Evolutionary conservation across 805 yeast species (phyloP), one percentile per base, ranked within the genome.

Genomic region (Candida methanosorbosa): DNA sequence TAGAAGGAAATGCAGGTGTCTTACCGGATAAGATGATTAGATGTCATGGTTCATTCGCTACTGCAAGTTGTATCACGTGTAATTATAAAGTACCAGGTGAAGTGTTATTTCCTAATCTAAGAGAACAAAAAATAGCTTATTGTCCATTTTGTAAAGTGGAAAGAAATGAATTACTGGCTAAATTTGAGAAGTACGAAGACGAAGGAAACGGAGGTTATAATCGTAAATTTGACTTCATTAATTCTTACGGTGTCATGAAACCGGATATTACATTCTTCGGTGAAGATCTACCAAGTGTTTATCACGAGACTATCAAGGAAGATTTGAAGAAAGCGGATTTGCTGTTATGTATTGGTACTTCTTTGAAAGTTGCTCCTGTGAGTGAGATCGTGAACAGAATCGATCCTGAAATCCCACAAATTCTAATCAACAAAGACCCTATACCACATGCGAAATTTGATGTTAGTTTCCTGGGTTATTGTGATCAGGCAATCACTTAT

Each of bases 211-310:
- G n/a, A 5, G 37, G 40, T 5, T 50, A 41, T 29, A 56, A 57
- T 2, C 36, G 59, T 5, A 41, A 41, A 17, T 56, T 41, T 33
- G 52, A 52, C 9, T 36, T 45, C 35, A 57, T 65, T 18, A 70
- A 73, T 45, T 70, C 81, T 8, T 75, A 58, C 51, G 96, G 95
- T 13, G 90, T 86, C 3, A 68, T 84, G 71, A 87, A 88, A 54
- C 97, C 97, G 0, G 94, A 87, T 52, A 87, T 87, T 40, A 86
- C 95, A 0, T 87, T 87, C 50, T 87, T 87, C 46, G 95, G 95
- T 13, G 96, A 87, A 54, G 74, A 78, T 13, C 63, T 87, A 38
- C 95, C 96, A 1, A 64, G 65, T 12, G 57, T 66, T 32, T 87
- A 80, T 50, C 88, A 85, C 45, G 68, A 69, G 30, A 54, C 59